phyloP scores from a whole-genome alignment of 1,139 yeast genomes.

The Petasospora fabianii region DNA sequence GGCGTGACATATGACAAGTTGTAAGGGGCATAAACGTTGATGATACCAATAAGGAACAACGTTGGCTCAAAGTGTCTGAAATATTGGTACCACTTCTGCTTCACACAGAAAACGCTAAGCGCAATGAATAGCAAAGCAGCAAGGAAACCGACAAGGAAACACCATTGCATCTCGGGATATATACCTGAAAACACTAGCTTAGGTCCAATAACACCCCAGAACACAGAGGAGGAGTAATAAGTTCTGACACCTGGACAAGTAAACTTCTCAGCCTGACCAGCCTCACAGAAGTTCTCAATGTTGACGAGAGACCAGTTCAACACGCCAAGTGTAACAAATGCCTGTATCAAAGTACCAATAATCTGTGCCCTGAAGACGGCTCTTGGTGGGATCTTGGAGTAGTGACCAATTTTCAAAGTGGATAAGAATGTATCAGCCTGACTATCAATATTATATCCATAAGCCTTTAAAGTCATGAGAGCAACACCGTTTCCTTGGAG shows the following conservation, averaged over 20 bases:
- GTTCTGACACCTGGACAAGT: constrained; percentile 44
- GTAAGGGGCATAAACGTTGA: constrained; percentile 42
- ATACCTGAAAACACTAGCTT: constrained; percentile 47
- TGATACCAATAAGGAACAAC: constrained; percentile 44
- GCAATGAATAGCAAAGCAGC: constrained; percentile 53
- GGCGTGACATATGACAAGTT: constrained; percentile 53
- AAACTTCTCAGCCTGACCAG: constrained; percentile 39
- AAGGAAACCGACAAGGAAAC: too few species aligned
- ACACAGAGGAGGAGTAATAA: constrained; percentile 49
- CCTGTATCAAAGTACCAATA: constrained; percentile 39
- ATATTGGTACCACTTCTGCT: neutral
- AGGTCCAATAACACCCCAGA: constrained; percentile 71
- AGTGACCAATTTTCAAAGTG: constrained; percentile 59
- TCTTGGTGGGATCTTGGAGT: constrained; percentile 56
- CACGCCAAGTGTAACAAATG: constrained; percentile 50
- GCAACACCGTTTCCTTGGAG: constrained; percentile 63
- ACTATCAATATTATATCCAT: constrained; percentile 55
- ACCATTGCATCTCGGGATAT: constrained; percentile 47
- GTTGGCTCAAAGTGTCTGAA: constrained; percentile 35
- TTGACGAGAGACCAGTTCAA: constrained; percentile 49
- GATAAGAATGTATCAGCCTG: constrained; percentile 58
- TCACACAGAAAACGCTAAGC: constrained; percentile 37
- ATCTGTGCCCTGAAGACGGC: constrained; percentile 59
- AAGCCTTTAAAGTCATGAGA: constrained; percentile 53
- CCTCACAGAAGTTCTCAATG: constrained; percentile 44